Evolutionary conservation across 805 yeast genomes (phyloP).

Genomic region (Starmerella bombicola): DNA sequence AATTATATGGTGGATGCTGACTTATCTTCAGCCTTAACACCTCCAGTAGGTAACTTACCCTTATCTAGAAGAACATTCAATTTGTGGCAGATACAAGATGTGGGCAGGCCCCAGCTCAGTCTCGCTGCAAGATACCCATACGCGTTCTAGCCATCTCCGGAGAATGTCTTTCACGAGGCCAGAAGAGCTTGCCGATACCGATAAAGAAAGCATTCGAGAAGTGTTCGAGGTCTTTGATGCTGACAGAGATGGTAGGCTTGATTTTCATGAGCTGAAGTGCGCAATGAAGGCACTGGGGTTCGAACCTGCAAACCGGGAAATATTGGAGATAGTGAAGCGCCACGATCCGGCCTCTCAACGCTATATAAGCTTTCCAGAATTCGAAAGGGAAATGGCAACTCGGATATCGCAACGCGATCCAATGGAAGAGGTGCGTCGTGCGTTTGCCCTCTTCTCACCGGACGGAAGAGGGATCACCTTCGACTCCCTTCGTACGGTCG

Average conservation of each 20-base stretch:
- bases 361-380: constrained; percentile 62
- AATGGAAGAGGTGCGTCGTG: constrained; percentile 76
- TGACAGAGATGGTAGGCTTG: constrained; percentile 80
- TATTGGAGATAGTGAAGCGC: constrained; percentile 65
- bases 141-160: too few species aligned
- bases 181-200: constrained; percentile 10
- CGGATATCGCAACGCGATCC: constrained; percentile 84
- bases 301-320: constrained; percentile 67
- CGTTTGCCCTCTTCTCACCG: constrained; percentile 84
- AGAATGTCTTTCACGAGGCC: background rate
- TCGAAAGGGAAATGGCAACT: constrained; percentile 64
- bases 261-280: constrained; percentile 85
- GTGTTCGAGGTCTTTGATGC: constrained; percentile 86
- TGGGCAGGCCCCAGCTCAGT: too few species aligned
- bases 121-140: too few species aligned
- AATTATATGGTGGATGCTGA: too few species aligned
- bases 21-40: too few species aligned
- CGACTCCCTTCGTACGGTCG: constrained; percentile 73
- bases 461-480: constrained; percentile 84
- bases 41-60: too few species aligned
- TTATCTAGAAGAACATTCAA: too few species aligned
- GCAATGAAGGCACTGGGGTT: constrained; percentile 93
- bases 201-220: constrained; percentile 60
- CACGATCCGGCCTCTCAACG: constrained; percentile 41
- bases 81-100: too few species aligned